Percentiles rank a stretch among this genome's conserved stretches.
Evolutionary conservation across 2,329 filamentous ascomycete species (phyloP).

Genomic region (Sphaerostilbella broomeana): DNA sequence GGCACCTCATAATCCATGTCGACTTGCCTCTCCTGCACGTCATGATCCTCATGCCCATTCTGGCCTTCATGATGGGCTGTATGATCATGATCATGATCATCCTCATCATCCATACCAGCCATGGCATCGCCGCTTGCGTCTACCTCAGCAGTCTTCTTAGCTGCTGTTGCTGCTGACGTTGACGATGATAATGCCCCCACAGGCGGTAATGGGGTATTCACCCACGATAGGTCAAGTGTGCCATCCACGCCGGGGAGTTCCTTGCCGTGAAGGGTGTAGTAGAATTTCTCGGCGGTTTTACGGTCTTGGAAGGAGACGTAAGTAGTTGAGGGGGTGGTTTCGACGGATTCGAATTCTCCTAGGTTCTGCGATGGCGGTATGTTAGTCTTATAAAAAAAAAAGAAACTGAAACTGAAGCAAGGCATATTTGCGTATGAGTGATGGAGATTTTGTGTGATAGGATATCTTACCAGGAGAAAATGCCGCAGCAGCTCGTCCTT

Average conservation of each 20-base stretch:
- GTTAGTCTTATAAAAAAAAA: neutral
- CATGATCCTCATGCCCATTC: conserved; percentile 11
- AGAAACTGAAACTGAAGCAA: neutral
- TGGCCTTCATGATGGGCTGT: conserved; percentile 9
- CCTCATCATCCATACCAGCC: conserved; percentile 19
- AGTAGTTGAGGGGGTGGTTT: conserved; percentile 40
- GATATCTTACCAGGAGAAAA: conserved; percentile 56
- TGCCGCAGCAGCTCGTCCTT: conserved; percentile 65
- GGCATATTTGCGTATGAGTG: too few species aligned
- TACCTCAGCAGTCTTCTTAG: conserved; percentile 6
- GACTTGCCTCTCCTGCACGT: conserved; percentile 26
- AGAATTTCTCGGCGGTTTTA: conserved; percentile 64
- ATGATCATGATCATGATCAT: conserved; percentile 16
- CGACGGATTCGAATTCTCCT: conserved; percentile 55
- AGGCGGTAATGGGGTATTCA: conserved; percentile 25
- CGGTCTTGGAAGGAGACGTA: conserved; percentile 60
- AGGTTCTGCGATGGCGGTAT: conserved; percentile 39
- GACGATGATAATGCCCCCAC: too few species aligned
- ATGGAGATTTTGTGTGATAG: too few species aligned
- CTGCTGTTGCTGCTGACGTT: too few species aligned
- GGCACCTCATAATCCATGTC: conserved; percentile 50
- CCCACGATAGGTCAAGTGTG: conserved; percentile 61
- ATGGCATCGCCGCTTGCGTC: conserved; percentile 20
- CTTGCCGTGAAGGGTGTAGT: conserved; percentile 49
- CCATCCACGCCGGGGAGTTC: conserved; percentile 56